Conservation (phyloP, 2,329 filamentous ascomycete genomes). For the Pseudofabraea citricarpa region DNA sequence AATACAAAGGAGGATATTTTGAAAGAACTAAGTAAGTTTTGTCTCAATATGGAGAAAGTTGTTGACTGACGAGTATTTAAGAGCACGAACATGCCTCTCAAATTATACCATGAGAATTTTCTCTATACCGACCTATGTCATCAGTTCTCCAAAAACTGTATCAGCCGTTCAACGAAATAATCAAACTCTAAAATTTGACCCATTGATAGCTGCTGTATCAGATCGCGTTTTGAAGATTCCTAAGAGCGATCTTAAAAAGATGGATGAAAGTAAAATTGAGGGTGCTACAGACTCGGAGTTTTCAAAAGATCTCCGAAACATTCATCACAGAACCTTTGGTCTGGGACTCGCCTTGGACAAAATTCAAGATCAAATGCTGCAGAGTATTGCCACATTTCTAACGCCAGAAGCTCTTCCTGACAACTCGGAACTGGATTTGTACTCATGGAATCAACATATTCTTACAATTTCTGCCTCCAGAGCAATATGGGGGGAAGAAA, state of each 20-base stretch:
- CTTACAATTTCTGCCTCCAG: neutral
- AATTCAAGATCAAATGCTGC: neutral
- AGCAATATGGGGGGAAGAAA: neutral
- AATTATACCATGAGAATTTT: neutral
- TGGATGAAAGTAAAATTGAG: neutral
- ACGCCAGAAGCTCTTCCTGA: neutral
- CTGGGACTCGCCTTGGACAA: neutral
- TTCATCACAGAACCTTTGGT: neutral
- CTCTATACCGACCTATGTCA: neutral
- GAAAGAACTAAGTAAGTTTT: neutral
- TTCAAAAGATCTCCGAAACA: neutral
- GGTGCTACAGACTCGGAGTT: neutral
- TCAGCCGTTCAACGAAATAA: neutral
- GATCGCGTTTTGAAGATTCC: neutral
- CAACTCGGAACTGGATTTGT: neutral
- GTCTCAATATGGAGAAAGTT: no score
- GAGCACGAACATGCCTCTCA: neutral
- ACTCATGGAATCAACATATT: neutral
- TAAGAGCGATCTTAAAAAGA: neutral
- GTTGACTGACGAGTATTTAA: no score
- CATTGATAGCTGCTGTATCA: neutral
- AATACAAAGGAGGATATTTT: neutral
- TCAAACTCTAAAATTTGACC: neutral
- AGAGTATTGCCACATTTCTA: neutral
- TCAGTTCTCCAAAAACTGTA: neutral